Evolutionary conservation across 441 rosid species (phyloP).

Genomic region (Adansonia grandidieri): DNA sequence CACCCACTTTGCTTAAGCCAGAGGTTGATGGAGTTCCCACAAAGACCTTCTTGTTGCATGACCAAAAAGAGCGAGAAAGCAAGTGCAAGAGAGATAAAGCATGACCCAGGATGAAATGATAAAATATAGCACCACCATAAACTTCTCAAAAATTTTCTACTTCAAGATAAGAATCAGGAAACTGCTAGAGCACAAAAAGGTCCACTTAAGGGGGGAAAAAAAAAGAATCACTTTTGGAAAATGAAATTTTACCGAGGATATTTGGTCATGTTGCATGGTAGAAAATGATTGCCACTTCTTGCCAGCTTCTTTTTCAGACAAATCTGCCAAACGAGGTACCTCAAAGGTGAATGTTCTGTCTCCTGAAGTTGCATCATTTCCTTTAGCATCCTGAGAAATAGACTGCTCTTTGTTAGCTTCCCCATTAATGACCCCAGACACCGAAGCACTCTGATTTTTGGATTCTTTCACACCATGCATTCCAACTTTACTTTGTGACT

Average conservation of each 20-base stretch:
- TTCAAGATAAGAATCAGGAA: not conserved
- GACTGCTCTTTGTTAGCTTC: conserved; percentile 36
- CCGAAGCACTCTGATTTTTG: conserved; percentile 39
- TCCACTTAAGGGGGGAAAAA: not conserved
- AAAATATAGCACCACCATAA: conserved; percentile 9
- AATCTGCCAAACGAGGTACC: conserved; percentile 42
- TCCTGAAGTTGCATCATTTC: conserved; percentile 47
- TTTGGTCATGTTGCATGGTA: conserved; percentile 42
- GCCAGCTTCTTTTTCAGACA: conserved; percentile 46
- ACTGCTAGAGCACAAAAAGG: not conserved
- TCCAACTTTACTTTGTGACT: conserved; percentile 43
- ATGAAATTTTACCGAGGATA: conserved; percentile 45
- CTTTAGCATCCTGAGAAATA: conserved; percentile 45
- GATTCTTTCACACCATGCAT: conserved; percentile 41
- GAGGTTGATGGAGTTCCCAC: conserved; percentile 63
- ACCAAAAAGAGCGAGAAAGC: conserved; percentile 30
- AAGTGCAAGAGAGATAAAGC: conserved; percentile 22
- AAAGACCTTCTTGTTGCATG: conserved; percentile 42
- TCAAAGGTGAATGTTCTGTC: conserved; percentile 63
- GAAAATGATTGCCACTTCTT: conserved; percentile 53
- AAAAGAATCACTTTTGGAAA: not conserved
- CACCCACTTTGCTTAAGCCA: conserved; percentile 44
- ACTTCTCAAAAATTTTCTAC: conserved; percentile 8
- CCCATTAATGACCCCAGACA: conserved; percentile 37
- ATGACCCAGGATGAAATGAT: conserved; percentile 27